A percentile compares a stretch with the other conserved stretches of the same genome.
Evolutionary conservation across 2,329 filamentous ascomycete genomes (phyloP).

Genomic region (Hypomyces rosellus): DNA sequence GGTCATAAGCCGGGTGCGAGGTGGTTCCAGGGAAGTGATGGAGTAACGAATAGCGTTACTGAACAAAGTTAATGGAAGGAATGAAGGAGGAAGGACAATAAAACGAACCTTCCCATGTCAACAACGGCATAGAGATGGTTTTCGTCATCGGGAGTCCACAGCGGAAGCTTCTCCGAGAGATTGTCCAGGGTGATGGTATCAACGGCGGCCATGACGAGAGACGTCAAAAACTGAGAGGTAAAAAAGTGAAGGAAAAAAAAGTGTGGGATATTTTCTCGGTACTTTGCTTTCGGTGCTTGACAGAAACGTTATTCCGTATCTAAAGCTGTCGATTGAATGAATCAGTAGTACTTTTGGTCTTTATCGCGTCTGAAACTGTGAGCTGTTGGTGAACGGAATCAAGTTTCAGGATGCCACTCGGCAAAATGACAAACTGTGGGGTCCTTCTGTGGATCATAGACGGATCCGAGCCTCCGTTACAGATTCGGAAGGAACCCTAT

Average conservation of each 20-base stretch:
- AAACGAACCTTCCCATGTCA: conserved; percentile 51
- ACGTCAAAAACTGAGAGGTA: not conserved
- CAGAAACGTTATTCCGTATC: too few relatives aligned
- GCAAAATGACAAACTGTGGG: conserved; percentile 8
- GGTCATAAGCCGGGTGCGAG: conserved; percentile 63
- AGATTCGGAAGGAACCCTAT: conserved; percentile 1
- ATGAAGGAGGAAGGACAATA: not conserved
- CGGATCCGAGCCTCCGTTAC: conserved; percentile 10
- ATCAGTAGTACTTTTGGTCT: too few relatives aligned
- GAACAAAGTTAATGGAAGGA: conserved; percentile 8
- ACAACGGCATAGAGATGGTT: conserved; percentile 51
- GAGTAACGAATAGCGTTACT: conserved; percentile 94
- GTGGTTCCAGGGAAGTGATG: conserved; percentile 71
- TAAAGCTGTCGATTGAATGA: too few relatives aligned
- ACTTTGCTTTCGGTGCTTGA: too few relatives aligned
- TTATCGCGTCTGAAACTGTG: too few relatives aligned
- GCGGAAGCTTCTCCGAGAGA: conserved; percentile 40
- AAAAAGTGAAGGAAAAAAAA: not conserved
- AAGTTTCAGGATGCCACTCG: not conserved
- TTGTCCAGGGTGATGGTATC: conserved; percentile 48
- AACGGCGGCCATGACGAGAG: conserved; percentile 25
- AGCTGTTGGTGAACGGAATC: not conserved
- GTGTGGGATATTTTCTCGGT: not conserved
- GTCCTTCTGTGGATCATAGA: conserved; percentile 5
- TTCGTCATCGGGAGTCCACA: conserved; percentile 40